Evolutionary conservation across 1,284 basidiomycete species (phyloP).

Genomic region (Melampsora larici-populina): DNA sequence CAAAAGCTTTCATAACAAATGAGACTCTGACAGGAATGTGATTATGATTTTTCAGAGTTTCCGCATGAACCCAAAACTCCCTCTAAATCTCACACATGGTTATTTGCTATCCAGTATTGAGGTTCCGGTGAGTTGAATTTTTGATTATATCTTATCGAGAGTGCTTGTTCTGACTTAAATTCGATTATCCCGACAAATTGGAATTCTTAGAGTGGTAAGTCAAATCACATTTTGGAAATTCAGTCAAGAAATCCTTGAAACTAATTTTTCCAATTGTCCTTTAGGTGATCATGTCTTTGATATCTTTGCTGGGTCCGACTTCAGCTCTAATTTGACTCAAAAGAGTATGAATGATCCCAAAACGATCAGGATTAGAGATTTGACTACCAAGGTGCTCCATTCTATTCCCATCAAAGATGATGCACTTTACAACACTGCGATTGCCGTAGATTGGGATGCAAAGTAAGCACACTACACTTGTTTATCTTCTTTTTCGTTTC

Average conservation of each 20-base stretch:
- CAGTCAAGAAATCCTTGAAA: too few relatives aligned
- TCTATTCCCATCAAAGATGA: not conserved
- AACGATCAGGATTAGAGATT: conserved; percentile 17
- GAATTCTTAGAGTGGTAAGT: too few relatives aligned
- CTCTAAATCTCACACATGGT: not conserved
- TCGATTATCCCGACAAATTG: not conserved
- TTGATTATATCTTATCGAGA: not conserved
- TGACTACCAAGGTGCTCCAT: not conserved
- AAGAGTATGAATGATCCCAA: not conserved
- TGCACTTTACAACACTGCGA: conserved; percentile 11
- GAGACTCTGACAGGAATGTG: too few relatives aligned
- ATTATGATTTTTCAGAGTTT: not conserved
- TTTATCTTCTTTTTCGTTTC: not conserved
- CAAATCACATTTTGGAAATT: too few relatives aligned
- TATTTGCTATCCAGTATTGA: conserved; percentile 13
- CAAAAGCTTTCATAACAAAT: not conserved
- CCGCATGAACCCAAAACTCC: not conserved
- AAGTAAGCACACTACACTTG: conserved; percentile 11
- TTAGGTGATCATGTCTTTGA: too few relatives aligned
- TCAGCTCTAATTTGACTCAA: not conserved
- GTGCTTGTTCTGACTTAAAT: not conserved
- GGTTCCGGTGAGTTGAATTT: not conserved
- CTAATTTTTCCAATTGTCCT: too few relatives aligned
- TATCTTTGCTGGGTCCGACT: conserved; percentile 13
- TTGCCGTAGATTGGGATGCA: conserved; percentile 3